A percentile compares a stretch with the other conserved stretches of the same genome.
Conservation (phyloP, 2,329 filamentous ascomycete species). For the Penicillium griseofulvum region DNA sequence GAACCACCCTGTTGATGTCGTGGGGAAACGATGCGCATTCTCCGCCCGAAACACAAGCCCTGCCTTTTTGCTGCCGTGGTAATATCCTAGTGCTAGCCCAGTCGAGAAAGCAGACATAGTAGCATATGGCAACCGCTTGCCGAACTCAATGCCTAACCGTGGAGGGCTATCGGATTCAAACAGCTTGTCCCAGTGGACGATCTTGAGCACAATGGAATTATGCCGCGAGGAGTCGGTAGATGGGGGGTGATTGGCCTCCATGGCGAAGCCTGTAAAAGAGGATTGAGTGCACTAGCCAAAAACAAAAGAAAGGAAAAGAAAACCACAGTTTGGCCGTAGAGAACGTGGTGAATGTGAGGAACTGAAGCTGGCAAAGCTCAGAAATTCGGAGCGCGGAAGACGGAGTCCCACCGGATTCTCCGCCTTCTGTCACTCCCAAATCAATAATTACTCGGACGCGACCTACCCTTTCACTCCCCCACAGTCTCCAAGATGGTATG, state of each 20-base stretch:
- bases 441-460: neutral
- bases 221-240: conserved; percentile 16
- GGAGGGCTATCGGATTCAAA: conserved; percentile 39
- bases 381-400: conserved; percentile 10
- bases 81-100: conserved; percentile 69
- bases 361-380: conserved; percentile 5
- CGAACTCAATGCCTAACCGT: conserved; percentile 61
- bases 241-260: conserved; percentile 14
- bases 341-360: neutral
- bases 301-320: too few relatives aligned
- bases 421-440: conserved; percentile 14
- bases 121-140: conserved; percentile 65
- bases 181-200: conserved; percentile 38
- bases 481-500: conserved; percentile 15
- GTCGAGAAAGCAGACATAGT: conserved; percentile 62
- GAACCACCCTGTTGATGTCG: conserved; percentile 83
- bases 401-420: conserved; percentile 13
- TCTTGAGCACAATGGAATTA: conserved; percentile 26
- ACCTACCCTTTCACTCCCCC: neutral
- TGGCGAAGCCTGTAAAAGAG: conserved; percentile 1
- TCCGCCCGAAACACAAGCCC: conserved; percentile 88
- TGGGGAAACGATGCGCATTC: conserved; percentile 90
- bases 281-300: neutral
- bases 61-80: conserved; percentile 69
- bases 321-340: neutral